phyloP scores from a whole-genome alignment of 2,329 filamentous ascomycete genomes.

The Penicillium sp. region DNA sequence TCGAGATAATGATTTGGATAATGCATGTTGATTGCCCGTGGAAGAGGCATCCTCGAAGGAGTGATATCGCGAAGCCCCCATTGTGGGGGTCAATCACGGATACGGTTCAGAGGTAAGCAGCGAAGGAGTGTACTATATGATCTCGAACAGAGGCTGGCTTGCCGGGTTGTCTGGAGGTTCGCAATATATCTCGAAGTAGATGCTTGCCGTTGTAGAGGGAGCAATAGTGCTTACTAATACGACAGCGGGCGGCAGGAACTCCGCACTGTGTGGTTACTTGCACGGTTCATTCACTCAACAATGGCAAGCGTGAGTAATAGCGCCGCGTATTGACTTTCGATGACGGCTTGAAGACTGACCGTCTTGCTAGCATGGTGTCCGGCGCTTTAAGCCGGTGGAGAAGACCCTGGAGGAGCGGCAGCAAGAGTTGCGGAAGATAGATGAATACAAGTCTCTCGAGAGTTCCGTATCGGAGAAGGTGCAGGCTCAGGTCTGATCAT shows the following conservation, averaged over 20 bases:
- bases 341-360: conserved; percentile 9
- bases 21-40: conserved; percentile 6
- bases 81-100: conserved; percentile 10
- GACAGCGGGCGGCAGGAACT: not conserved
- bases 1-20: conserved; percentile 12
- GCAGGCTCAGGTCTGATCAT: conserved; percentile 1
- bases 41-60: conserved; percentile 26
- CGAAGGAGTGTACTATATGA: conserved; percentile 19
- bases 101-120: conserved; percentile 1
- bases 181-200: conserved; percentile 4
- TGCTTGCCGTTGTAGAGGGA: not conserved
- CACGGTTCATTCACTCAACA: not conserved
- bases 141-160: conserved; percentile 3
- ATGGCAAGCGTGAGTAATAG: conserved; percentile 34
- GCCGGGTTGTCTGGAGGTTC: not conserved
- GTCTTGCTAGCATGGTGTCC: conserved; percentile 71
- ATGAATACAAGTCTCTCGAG: conserved; percentile 71
- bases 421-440: conserved; percentile 72
- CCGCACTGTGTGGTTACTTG: conserved; percentile 1
- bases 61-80: conserved; percentile 27
- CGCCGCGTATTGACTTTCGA: not conserved
- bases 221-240: conserved; percentile 12
- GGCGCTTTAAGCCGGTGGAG: conserved; percentile 60
- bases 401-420: conserved; percentile 68
- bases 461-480: conserved; percentile 66